Evolutionary conservation across 1,284 basidiomycete genomes (phyloP).

Genomic region (Boletus mariae): DNA sequence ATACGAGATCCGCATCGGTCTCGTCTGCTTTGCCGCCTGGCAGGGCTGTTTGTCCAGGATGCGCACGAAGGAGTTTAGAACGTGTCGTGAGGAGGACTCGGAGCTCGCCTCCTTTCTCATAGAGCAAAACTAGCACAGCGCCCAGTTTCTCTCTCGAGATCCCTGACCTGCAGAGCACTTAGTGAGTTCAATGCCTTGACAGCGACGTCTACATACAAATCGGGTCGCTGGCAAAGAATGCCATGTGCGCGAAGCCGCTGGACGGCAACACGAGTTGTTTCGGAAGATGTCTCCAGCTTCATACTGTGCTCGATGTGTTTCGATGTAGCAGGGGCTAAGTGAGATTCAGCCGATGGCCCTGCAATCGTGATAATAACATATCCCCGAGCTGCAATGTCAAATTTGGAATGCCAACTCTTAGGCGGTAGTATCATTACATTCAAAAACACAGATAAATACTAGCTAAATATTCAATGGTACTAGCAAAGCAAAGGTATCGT

Average conservation of each 20-base stretch:
- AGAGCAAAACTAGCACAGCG: conserved; percentile 77
- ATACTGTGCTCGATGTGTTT: conserved; percentile 1
- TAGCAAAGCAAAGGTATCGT: conserved; percentile 7
- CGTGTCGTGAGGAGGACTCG: conserved; percentile 82
- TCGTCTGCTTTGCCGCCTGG: conserved; percentile 81
- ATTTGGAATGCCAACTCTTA: too few species aligned
- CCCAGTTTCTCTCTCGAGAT: conserved; percentile 52
- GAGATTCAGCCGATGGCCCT: neutral
- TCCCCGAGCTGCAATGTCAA: neutral
- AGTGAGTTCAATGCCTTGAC: neutral
- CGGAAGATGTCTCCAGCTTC: conserved; percentile 29
- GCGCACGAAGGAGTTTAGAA: conserved; percentile 70
- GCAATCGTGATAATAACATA: neutral
- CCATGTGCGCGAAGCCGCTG: conserved; percentile 39
- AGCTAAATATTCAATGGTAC: conserved; percentile 4
- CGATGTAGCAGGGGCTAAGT: too few species aligned
- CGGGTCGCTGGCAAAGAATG: conserved; percentile 36
- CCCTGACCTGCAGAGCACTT: conserved; percentile 37
- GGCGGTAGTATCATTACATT: neutral
- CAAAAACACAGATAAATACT: conserved; percentile 25
- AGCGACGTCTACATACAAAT: conserved; percentile 50
- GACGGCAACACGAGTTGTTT: conserved; percentile 37
- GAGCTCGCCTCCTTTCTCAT: conserved; percentile 60
- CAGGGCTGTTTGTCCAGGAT: conserved; percentile 77
- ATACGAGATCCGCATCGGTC: conserved; percentile 56